Evolutionary conservation across 2,329 filamentous ascomycete species (phyloP).

Genomic region (Neofusicoccum ribis): DNA sequence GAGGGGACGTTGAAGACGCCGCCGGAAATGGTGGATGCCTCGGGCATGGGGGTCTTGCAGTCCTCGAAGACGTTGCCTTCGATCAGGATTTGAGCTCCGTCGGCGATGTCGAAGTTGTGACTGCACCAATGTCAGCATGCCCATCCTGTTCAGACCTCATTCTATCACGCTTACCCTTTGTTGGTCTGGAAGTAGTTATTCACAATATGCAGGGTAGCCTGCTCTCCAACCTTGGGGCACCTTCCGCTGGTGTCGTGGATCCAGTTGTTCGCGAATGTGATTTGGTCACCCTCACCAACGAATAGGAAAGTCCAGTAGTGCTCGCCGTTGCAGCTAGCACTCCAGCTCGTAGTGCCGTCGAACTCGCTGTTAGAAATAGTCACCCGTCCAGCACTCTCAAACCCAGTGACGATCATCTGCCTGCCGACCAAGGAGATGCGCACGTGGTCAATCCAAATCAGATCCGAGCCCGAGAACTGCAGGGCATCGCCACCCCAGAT

Average conservation of each 20-base stretch:
- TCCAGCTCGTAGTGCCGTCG: slow-evolving; percentile 46
- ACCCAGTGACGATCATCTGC: slow-evolving; percentile 45
- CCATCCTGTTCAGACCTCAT: background rate
- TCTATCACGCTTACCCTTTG: slow-evolving; percentile 25
- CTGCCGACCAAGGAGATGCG: slow-evolving; percentile 48
- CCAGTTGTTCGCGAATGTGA: slow-evolving; percentile 49
- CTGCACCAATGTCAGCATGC: slow-evolving; percentile 32
- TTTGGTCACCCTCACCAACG: slow-evolving; percentile 40
- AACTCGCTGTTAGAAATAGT: slow-evolving; percentile 52
- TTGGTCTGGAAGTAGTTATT: slow-evolving; percentile 41
- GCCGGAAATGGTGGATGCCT: slow-evolving; percentile 27
- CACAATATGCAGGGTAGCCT: slow-evolving; percentile 26
- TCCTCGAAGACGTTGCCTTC: slow-evolving; percentile 50
- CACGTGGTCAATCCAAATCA: slow-evolving; percentile 32
- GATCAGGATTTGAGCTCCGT: slow-evolving; percentile 29
- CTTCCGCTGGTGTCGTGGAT: slow-evolving; percentile 49
- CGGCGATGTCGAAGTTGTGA: slow-evolving; percentile 44
- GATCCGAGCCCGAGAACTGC: slow-evolving; percentile 35
- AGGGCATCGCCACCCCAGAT: slow-evolving; percentile 44
- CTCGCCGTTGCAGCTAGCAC: slow-evolving; percentile 42
- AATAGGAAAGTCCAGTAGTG: slow-evolving; percentile 33
- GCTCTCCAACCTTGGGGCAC: slow-evolving; percentile 44
- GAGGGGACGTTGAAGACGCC: slow-evolving; percentile 30
- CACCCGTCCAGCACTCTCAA: slow-evolving; percentile 36
- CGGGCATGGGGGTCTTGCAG: slow-evolving; percentile 42